Base-by-base conservation (phyloP, 768 basidiomycete genomes). In the Collybiopsis luxurians region DNA sequence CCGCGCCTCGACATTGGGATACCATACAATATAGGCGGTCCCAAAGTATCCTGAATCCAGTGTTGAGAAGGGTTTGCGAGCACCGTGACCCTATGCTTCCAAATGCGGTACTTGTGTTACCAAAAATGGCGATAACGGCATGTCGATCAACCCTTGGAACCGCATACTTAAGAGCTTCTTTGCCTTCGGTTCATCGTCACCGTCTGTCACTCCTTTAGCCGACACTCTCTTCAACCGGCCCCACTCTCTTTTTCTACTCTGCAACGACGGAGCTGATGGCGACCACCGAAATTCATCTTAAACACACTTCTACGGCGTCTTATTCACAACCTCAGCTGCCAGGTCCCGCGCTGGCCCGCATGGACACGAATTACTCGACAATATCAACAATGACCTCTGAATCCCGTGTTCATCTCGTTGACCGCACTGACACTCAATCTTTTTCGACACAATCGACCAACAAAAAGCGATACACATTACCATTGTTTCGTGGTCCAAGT, bases 281-380 rank as follows among this genome's bases (percentile, higher is more conserved):
- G 31, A 36, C 36, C 19, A 55, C 23, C 21, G 45, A 45, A 13
- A 30, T 27, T 44, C 31, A 31, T 19, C 23, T 21, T 31, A 38
- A 26, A 43, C 31, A 54, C 27, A 28, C 53, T 30, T 54, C 53
- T 54, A 30, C 53, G 28, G 36, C 42, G 27, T 45, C 40, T 19
- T 27, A 40, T 17, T 30, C 53, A 30, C 28, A 44, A 31, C 53
- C 53, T 54, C 53, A 54, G 43, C 28, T 45, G n/a, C 53, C 53
- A 27, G 53, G 53, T 30, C 53, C 42, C 30, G 54, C 54, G 54
- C 45, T 55, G 54, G 44, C 54, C 47, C 54, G 54, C 43, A 34
- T 55, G 30, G 53, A 55, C 13, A 28, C 53, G 4, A 55, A 55
- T 34, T 47, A 31, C 43, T 55, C 54, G 15, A 47, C 54, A n/a